These are phyloP conservation scores for Amanita pseudoporphyria DNA, from an alignment of 768 basidiomycete species.

Conservation along the genomic window DNA sequence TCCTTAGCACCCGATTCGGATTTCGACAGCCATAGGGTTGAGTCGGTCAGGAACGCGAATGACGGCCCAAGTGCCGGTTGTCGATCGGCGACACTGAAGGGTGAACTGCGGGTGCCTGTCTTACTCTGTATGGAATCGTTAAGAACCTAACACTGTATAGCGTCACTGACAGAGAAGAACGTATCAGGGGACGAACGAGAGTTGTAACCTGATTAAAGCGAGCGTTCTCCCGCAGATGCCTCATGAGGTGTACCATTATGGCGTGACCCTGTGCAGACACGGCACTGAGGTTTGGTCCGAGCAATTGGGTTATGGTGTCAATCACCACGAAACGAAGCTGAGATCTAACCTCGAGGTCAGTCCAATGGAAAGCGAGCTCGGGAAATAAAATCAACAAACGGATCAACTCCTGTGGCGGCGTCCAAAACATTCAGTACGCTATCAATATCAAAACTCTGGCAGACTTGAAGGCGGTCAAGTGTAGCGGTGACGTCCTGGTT, in stretches of 20 bases:
- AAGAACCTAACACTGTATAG: slow-evolving; percentile 35
- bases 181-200: slow-evolving; percentile 31
- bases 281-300: slow-evolving; percentile 54
- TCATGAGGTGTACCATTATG: slow-evolving; percentile 64
- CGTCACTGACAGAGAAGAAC: not conserved
- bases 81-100: slow-evolving; percentile 17
- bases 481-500: slow-evolving; percentile 19
- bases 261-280: slow-evolving; percentile 71
- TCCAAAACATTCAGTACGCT: slow-evolving; percentile 37
- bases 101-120: slow-evolving; percentile 10
- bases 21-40: slow-evolving; percentile 59
- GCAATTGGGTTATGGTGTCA: slow-evolving; percentile 54
- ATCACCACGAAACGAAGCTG: slow-evolving; percentile 39
- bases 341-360: slow-evolving; percentile 19
- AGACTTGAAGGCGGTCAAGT: slow-evolving; percentile 50
- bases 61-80: slow-evolving; percentile 74
- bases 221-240: slow-evolving; percentile 43
- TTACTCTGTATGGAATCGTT: slow-evolving; percentile 39
- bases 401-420: not conserved
- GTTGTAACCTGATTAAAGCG: slow-evolving; percentile 34
- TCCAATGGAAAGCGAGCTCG: slow-evolving; percentile 17
- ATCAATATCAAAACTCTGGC: slow-evolving; percentile 49
- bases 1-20: not conserved
- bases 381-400: not conserved
- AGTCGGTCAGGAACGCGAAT: slow-evolving; percentile 64